Percentiles rank a stretch among this genome's conserved stretches.
phyloP scores from a whole-genome alignment of 805 yeast species.

The Blastobotrys robertii region DNA sequence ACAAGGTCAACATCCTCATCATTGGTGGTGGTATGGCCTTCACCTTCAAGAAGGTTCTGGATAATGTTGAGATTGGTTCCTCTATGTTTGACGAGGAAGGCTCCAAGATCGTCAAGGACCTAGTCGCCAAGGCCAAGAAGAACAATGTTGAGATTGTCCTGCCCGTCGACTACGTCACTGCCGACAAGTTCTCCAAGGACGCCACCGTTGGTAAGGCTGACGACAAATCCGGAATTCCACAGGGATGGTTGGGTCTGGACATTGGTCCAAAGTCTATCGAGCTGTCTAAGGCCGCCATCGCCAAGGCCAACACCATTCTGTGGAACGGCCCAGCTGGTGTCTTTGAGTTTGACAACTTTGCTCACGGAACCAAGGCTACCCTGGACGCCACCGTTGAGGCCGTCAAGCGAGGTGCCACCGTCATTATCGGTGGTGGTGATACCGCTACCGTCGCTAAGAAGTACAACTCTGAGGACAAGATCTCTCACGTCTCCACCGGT shows the following conservation, averaged over 20 bases:
- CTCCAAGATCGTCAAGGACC: conserved; percentile 85
- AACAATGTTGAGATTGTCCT: conserved; percentile 87
- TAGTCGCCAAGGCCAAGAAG: conserved; percentile 93
- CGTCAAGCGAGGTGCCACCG: conserved; percentile 84
- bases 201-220: conserved; percentile 81
- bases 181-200: conserved; percentile 86
- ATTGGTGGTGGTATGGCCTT: conserved; percentile 99
- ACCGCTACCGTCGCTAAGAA: conserved; percentile 98
- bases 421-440: conserved; percentile 98
- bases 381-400: conserved; percentile 83
- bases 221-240: conserved; percentile 88
- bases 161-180: conserved; percentile 94
- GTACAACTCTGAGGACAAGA: conserved; percentile 91
- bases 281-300: conserved; percentile 73
- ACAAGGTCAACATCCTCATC: conserved; percentile 90
- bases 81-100: conserved; percentile 92
- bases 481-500: conserved; percentile 98
- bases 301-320: conserved; percentile 92
- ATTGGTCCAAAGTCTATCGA: conserved; percentile 83
- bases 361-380: conserved; percentile 83
- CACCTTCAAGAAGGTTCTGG: conserved; percentile 92
- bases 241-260: conserved; percentile 92
- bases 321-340: conserved; percentile 99
- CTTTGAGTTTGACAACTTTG: conserved; percentile 89
- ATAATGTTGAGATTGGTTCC: conserved; percentile 79